Evolutionary conservation across 2,329 filamentous ascomycete species (phyloP).

Genomic region (Arthroderma uncinatum): DNA sequence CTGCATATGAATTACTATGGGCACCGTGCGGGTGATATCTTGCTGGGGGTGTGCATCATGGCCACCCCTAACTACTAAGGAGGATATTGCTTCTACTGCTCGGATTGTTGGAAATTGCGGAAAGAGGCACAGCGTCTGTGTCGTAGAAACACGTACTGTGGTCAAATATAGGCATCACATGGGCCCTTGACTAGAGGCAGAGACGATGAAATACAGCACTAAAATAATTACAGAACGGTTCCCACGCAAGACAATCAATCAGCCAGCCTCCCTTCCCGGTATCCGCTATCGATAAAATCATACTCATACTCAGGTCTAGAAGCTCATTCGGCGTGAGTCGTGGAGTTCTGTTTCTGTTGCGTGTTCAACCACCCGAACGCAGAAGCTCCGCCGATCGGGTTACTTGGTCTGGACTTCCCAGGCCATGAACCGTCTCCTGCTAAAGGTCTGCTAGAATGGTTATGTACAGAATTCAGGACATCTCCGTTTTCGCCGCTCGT

Average conservation of each 20-base stretch:
- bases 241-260: background rate
- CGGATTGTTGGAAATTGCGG: too few species aligned
- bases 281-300: background rate
- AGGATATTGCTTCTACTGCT: too few species aligned
- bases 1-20: too few species aligned
- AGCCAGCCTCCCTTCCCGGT: background rate
- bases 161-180: too few species aligned
- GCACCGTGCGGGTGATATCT: too few species aligned
- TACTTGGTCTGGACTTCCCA: slow-evolving; percentile 50
- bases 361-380: slow-evolving; percentile 16
- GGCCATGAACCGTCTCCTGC: slow-evolving; percentile 23
- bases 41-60: too few species aligned
- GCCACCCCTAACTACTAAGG: too few species aligned
- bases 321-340: background rate
- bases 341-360: background rate
- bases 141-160: too few species aligned
- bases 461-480: background rate
- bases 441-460: slow-evolving; percentile 9
- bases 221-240: background rate
- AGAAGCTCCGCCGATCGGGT: slow-evolving; percentile 43
- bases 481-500: slow-evolving; percentile 1
- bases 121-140: too few species aligned
- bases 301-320: background rate
- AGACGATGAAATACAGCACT: background rate
- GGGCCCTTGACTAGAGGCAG: too few species aligned